Evolutionary conservation across 345 rosid genomes (phyloP).

Genomic region (Hypericum androsaemum): DNA sequence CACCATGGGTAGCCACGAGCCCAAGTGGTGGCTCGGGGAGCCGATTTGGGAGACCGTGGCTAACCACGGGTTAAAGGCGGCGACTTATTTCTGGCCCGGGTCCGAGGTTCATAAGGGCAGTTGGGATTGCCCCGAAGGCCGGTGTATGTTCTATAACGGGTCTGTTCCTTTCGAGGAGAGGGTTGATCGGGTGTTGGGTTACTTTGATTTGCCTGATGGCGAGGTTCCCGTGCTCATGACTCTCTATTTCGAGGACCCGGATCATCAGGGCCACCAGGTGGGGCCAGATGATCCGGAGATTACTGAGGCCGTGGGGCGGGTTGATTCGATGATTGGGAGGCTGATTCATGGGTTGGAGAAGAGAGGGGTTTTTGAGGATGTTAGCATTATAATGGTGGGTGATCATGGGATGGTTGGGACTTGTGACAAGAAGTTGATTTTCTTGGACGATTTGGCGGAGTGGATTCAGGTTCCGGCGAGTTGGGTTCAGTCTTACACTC

Average conservation of each 20-base stretch:
- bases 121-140: constrained; percentile 62
- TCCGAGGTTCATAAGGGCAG: constrained; percentile 89
- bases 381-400: constrained; percentile 74
- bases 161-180: constrained; percentile 83
- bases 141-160: constrained; percentile 52
- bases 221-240: constrained; percentile 79
- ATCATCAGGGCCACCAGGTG: constrained; percentile 90
- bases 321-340: constrained; percentile 70
- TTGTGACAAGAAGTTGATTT: constrained; percentile 69
- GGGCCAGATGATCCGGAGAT: constrained; percentile 84
- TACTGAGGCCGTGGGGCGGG: constrained; percentile 65
- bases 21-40: constrained; percentile 95
- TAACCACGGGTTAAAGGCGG: constrained; percentile 70
- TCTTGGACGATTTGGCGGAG: constrained; percentile 62
- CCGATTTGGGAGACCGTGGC: constrained; percentile 89
- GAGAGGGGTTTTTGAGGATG: constrained; percentile 83
- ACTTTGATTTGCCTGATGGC: constrained; percentile 55
- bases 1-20: constrained; percentile 67
- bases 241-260: constrained; percentile 89
- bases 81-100: constrained; percentile 95
- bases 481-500: constrained; percentile 71
- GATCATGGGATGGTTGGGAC: constrained; percentile 98
- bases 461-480: constrained; percentile 52
- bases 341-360: constrained; percentile 63
- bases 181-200: constrained; percentile 62